Evolutionary conservation across 2,329 filamentous ascomycete genomes (phyloP).

Genomic region (Cryphonectria parasitica): DNA sequence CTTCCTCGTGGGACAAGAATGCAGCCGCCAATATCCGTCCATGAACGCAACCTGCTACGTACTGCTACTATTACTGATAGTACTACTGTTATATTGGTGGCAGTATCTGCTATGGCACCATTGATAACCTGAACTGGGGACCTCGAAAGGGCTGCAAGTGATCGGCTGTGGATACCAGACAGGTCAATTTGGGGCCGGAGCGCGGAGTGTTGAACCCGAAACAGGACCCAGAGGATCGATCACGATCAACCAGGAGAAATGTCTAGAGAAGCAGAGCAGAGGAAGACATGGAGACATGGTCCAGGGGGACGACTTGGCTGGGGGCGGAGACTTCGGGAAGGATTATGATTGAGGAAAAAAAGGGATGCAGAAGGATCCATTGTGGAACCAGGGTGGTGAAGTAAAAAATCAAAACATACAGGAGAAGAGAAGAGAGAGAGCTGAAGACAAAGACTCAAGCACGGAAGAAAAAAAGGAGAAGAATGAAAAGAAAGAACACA

Average conservation of each 20-base stretch:
- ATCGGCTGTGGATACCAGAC: neutral
- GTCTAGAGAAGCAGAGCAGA: neutral
- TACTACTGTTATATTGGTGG: neutral
- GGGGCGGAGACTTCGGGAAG: slow-evolving; percentile 8
- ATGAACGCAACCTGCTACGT: too few species aligned
- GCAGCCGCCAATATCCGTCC: neutral
- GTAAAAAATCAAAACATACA: neutral
- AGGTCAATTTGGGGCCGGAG: neutral
- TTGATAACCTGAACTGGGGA: neutral
- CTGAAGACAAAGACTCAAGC: neutral
- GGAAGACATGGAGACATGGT: neutral
- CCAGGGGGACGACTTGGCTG: neutral
- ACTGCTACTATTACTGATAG: neutral
- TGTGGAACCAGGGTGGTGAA: neutral
- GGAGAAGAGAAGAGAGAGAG: neutral
- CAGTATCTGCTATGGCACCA: neutral
- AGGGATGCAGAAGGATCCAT: slow-evolving; percentile 1
- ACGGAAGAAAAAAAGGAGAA: neutral
- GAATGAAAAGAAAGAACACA: neutral
- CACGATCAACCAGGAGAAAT: neutral
- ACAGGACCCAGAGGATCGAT: slow-evolving; percentile 3
- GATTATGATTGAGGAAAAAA: neutral
- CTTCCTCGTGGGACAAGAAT: neutral
- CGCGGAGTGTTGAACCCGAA: neutral
- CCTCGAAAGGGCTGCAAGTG: neutral